Base-by-base conservation (phyloP, 2,329 filamentous ascomycete species). In the Claviceps sp. region DNA sequence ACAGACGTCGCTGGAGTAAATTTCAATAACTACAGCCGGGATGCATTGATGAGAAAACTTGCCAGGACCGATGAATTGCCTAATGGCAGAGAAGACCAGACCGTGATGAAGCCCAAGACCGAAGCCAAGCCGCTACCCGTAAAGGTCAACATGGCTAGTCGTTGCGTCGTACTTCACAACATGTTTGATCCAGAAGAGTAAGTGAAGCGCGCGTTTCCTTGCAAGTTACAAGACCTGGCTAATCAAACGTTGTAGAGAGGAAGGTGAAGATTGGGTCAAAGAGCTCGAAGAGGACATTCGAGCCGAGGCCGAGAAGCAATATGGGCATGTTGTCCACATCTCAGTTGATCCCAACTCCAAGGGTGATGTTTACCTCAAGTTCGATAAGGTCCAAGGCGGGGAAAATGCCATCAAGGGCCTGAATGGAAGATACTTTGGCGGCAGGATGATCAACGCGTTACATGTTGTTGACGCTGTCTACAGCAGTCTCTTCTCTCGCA, bases 391-490 rank as follows among this genome's bases (percentile, higher is more conserved):
- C 56, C 82, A 90, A 67, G 91, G 91, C 61, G 91, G 91, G 66
- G 88, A 96, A 71, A 97, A 96, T 66, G 93, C 93, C 62, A 94
- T 97, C 72, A 94, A 95, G 68, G 93, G 93, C 64, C 81, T 98
- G 56, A 97, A 98, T 69, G 93, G 93, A 64, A 85, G 93, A 66
- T 95, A 87, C 70, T 98, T 98, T 70, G 93, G 88, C 65, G 88
- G 88, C 63, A 82, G 84, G 64, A 88, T 88, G 76, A 95, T 98
- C 68, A 91, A 86, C 66, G 93, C 91, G 61, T 86, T 89, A 58
- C 93, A 90, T 68, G 88, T 98, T 72, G 91, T 97, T 68, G 93
- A 98, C 71, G 91, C 91, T 64, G 88, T 98, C 73, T 98, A 97
- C 82, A 93, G 88, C 81, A 94, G 86, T 78, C 81, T 95, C 71